Base-by-base conservation (phyloP, 2,329 filamentous ascomycete genomes). In the Dothideomycetes sp. region DNA sequence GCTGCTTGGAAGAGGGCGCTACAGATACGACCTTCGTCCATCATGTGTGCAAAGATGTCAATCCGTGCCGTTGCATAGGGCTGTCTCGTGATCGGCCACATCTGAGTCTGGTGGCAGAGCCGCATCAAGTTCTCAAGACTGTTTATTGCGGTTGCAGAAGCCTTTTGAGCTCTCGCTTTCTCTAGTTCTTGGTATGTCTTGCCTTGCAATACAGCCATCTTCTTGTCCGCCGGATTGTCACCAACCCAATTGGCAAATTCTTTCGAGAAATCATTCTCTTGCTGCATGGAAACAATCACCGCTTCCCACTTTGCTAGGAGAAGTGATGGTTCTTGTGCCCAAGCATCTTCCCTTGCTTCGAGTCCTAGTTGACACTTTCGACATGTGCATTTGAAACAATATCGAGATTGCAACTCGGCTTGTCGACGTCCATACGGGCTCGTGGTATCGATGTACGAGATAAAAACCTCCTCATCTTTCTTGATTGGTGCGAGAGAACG, bases 401-500 rank as follows among this genome's bases (percentile, higher is more conserved):
- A 81, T 19, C 70, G 64, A 17, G 64, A 57, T 33, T 58, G 57
- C 1, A 81, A 64, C 49, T 77, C 70, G 2, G 56, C 56, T 46
- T 69, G 71, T 3, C 77, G 70, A n/a, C 63, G 60, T 7, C 59
- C 49, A 18, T 63, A 65, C 0, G 74, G 68, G 27, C 69, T 67
- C 1, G 70, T 75, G 24, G 63, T 62, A 50, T 81, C 77, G 46
- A 78, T 64, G 51, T 82, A 82, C 3, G 74, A 73, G 44, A 80
- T 73, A 49, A 68, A 73, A 20, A 81, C 64, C 52, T 82, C 75
- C 20, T 76, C 69, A 45, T 66, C 68, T 43, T 67, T 64, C 13
- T 61, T 55, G 45, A 81, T 76, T 0, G 67, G 62, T 10, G 58
- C 60, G 1, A 78, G 56, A 0, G 75, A 68, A 23, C 73, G 70